Conservation (phyloP, 2,329 filamentous ascomycete species). For the Chrysoporthe cubensis region DNA sequence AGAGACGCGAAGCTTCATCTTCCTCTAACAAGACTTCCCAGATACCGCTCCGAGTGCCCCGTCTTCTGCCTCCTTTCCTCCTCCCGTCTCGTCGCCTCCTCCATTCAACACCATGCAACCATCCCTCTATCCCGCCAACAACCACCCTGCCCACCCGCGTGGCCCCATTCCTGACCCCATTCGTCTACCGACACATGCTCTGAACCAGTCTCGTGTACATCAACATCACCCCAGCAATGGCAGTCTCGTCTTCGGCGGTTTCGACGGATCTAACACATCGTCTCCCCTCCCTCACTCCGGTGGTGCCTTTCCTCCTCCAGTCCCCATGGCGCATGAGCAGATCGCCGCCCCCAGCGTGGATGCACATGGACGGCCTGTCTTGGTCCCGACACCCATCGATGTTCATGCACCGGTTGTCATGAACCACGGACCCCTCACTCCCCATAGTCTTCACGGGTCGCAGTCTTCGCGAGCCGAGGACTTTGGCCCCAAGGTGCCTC, state of each 20-base stretch:
- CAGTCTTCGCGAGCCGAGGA: conserved; percentile 56
- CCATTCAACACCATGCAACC: conserved; percentile 25
- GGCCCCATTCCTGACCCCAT: conserved; percentile 26
- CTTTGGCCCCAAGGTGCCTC: conserved; percentile 9
- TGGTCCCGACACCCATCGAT: conserved; percentile 41
- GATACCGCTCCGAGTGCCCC: conserved; percentile 23
- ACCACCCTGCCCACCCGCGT: conserved; percentile 22
- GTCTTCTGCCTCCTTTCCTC: conserved; percentile 16
- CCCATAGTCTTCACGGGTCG: conserved; percentile 65
- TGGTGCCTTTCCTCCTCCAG: conserved; percentile 52
- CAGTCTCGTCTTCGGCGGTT: conserved; percentile 60
- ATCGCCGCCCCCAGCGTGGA: conserved; percentile 40
- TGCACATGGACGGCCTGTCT: conserved; percentile 42
- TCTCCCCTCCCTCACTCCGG: conserved; percentile 58
- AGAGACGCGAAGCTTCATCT: neutral
- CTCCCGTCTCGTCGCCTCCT: conserved; percentile 27
- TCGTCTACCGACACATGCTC: conserved; percentile 27
- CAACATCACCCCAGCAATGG: conserved; percentile 58
- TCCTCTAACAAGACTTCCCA: conserved; percentile 13
- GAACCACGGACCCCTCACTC: conserved; percentile 58
- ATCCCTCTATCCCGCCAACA: conserved; percentile 18
- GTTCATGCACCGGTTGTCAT: conserved; percentile 35
- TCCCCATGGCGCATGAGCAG: conserved; percentile 30
- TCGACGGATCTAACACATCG: conserved; percentile 59
- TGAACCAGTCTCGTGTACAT: conserved; percentile 47